Percentiles rank a stretch among this genome's conserved stretches.
These are phyloP conservation scores for Isabelozyma pseudorhagii DNA, from an alignment of 805 yeast species.

Conservation along the genomic window DNA sequence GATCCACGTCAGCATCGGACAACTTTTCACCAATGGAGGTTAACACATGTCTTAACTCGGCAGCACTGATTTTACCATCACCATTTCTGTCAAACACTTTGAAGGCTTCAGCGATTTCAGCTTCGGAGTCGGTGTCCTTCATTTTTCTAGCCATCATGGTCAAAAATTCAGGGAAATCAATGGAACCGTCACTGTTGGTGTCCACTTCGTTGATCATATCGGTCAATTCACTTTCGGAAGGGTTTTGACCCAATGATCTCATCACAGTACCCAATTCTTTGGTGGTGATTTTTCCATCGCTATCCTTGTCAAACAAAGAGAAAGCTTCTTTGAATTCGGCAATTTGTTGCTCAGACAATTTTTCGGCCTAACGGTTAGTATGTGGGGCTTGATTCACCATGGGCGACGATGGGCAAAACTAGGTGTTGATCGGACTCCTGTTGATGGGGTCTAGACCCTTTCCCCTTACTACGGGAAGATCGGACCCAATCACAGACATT, in stretches of 20 bases:
- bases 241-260: slow-evolving; percentile 98
- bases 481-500: too few species aligned
- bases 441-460: too few species aligned
- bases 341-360: slow-evolving; percentile 93
- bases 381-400: too few species aligned
- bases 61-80: slow-evolving; percentile 94
- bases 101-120: slow-evolving; percentile 95
- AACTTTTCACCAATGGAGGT: slow-evolving; percentile 97
- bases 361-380: slow-evolving; percentile 52
- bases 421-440: too few species aligned
- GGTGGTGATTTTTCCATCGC: slow-evolving; percentile 95
- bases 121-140: slow-evolving; percentile 96
- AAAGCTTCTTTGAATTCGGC: slow-evolving; percentile 98
- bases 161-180: slow-evolving; percentile 47
- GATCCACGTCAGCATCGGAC: slow-evolving; percentile 95
- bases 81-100: slow-evolving; percentile 96
- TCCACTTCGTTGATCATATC: slow-evolving; percentile 98
- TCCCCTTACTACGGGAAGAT: too few species aligned
- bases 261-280: slow-evolving; percentile 95
- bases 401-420: too few species aligned
- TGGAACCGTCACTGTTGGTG: slow-evolving; percentile 83
- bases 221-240: slow-evolving; percentile 91
- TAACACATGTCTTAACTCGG: slow-evolving; percentile 93
- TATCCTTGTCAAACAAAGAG: slow-evolving; percentile 93
- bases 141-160: slow-evolving; percentile 59